phyloP scores from a whole-genome alignment of 148 eudicot genomes.

The Rhododendron henanense region DNA sequence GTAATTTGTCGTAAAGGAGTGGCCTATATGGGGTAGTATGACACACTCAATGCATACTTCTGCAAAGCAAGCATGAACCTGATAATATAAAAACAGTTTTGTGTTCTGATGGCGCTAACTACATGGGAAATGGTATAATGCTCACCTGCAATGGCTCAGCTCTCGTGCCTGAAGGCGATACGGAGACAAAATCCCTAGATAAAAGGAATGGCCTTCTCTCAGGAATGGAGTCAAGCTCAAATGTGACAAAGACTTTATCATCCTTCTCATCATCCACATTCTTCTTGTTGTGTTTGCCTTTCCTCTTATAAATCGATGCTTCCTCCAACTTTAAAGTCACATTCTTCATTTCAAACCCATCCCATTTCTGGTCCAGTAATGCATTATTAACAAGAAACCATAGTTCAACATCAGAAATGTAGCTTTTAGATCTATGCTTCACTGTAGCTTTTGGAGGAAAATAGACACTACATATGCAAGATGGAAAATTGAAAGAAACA shows the following conservation, averaged over 20 bases:
- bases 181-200: constrained; percentile 22
- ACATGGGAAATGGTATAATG: neutral
- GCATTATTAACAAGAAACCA: neutral
- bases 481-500: neutral
- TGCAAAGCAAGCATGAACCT: neutral
- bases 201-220: constrained; percentile 23
- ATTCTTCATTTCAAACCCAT: constrained; percentile 25
- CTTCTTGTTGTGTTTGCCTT: neutral
- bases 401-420: neutral
- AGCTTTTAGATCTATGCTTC: neutral
- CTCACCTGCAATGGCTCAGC: constrained; percentile 12
- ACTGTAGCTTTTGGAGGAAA: neutral
- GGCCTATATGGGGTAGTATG: neutral
- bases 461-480: neutral
- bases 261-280: constrained; percentile 8
- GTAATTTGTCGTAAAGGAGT: neutral
- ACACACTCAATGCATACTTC: neutral
- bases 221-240: constrained; percentile 18
- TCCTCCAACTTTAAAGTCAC: constrained; percentile 22
- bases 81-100: neutral
- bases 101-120: neutral
- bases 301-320: constrained; percentile 15
- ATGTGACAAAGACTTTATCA: constrained; percentile 22
- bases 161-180: constrained; percentile 6
- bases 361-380: constrained; percentile 21